Conservation (phyloP, 1,284 basidiomycete species). For the Baeospora myosura region DNA sequence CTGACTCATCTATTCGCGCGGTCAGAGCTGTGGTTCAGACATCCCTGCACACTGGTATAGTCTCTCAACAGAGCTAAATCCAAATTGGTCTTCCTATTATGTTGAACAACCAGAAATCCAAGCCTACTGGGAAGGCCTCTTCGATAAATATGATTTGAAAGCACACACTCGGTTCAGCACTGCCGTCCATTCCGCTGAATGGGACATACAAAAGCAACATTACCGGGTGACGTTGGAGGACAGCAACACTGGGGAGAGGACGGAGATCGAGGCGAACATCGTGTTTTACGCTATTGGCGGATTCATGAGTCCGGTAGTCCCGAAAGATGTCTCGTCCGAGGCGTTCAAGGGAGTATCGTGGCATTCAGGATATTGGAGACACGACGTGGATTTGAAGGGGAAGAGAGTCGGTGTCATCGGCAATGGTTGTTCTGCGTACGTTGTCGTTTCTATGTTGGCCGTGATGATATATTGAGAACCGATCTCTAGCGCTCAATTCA, state of each 20-base stretch:
- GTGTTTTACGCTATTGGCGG: constrained; percentile 38
- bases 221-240: constrained; percentile 35
- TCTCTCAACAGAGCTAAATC: constrained; percentile 47
- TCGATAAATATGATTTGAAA: constrained; percentile 33
- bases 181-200: constrained; percentile 26
- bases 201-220: constrained; percentile 33
- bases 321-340: constrained; percentile 38
- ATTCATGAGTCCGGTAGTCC: constrained; percentile 39
- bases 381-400: constrained; percentile 42
- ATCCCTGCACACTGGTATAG: constrained; percentile 49
- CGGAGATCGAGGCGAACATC: constrained; percentile 29
- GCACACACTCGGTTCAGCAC: constrained; percentile 31
- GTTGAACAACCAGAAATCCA: constrained; percentile 42
- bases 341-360: constrained; percentile 44
- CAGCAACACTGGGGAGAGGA: constrained; percentile 22
- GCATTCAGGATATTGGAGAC: constrained; percentile 53
- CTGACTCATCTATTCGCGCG: not conserved
- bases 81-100: constrained; percentile 39
- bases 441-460: constrained; percentile 12
- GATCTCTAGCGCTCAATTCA: constrained; percentile 42
- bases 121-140: constrained; percentile 42
- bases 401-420: constrained; percentile 58
- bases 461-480: not conserved
- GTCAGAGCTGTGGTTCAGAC: constrained; percentile 47
- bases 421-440: constrained; percentile 55